Evolutionary conservation across 140 eudicot genomes (phyloP), one percentile per base, ranked within the genome.

Genomic region (Artemisia princeps): DNA sequence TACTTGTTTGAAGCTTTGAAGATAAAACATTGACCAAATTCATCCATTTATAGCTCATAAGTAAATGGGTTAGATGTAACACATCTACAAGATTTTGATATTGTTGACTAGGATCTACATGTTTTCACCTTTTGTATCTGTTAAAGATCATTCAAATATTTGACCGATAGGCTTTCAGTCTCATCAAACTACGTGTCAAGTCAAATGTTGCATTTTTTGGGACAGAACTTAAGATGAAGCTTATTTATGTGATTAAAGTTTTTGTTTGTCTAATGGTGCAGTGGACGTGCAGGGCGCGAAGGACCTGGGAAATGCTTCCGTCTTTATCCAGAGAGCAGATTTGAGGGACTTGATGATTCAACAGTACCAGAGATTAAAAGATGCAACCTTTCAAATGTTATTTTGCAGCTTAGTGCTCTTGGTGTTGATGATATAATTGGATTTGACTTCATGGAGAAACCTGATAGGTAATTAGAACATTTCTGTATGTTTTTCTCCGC

Each of bases 211-310:
- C 60, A 30, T 59, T 26, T 59, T 69, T 45, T 23, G 30, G 37
- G 45, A 60, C 7, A 23, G 0, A 55, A 20, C 0, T 22, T 55
- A 17, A 28, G 10, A 42, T 0, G 37, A 9, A 55, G 22, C 42
- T 44, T 65, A 17, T 59, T 33, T 28, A 55, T 14, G 48, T 64
- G 60, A 44, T 62, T 66, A 52, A 60, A 20, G 42, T 71, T 40
- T 13, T 23, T 26, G 15, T 60, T 28, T 55, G 16, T 12, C 22
- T 56, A 48, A n/a, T 63, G 45, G 59, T 82, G 73, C 82, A 88
- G 98, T 83, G 96, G 98, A 56, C 98, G 96, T 78, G 98, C 96
- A 67, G 98, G 98, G 40, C 90, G 96, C 74, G 98, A 92, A 75
- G 96, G 98, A 80, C 90, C 95, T 28, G 98, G 98, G 26, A 92